These are phyloP conservation scores for Melaleuca alternifolia DNA, from an alignment of 345 rosid genomes.

Conservation along the genomic window DNA sequence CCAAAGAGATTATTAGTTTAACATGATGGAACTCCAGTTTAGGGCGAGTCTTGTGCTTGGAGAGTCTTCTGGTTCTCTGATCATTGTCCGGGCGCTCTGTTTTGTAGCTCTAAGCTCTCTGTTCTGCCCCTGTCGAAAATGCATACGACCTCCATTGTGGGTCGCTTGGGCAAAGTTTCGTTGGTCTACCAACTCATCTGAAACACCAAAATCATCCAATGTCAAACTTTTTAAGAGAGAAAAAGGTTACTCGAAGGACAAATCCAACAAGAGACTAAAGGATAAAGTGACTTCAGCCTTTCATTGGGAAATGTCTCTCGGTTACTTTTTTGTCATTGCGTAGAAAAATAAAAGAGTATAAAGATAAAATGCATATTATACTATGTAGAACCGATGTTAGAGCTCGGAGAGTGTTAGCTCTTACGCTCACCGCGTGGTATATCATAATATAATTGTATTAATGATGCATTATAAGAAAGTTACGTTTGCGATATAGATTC, in stretches of 20 bases:
- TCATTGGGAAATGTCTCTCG: background rate
- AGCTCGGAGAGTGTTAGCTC: background rate
- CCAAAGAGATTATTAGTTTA: background rate
- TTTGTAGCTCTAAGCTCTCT: background rate
- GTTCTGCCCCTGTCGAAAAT: background rate
- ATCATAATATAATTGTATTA: background rate
- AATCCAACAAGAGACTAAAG: background rate
- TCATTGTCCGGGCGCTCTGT: background rate
- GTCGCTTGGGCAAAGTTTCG: background rate
- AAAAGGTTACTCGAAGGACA: background rate
- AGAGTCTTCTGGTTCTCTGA: background rate
- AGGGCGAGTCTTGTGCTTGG: background rate
- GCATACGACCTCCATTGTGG: background rate
- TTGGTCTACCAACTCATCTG: background rate
- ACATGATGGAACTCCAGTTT: background rate
- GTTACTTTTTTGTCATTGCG: background rate
- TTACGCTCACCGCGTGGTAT: too few relatives aligned
- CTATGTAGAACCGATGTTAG: background rate
- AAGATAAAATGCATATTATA: background rate
- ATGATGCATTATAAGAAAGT: background rate
- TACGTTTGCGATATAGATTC: background rate
- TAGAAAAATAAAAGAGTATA: background rate
- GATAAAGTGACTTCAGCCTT: background rate
- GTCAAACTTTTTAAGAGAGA: background rate
- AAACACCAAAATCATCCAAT: background rate